Evolutionary conservation across 371 early-diverging fungal species (phyloP), one percentile per base, ranked within the genome.

Genomic region (Mucor irregularis): DNA sequence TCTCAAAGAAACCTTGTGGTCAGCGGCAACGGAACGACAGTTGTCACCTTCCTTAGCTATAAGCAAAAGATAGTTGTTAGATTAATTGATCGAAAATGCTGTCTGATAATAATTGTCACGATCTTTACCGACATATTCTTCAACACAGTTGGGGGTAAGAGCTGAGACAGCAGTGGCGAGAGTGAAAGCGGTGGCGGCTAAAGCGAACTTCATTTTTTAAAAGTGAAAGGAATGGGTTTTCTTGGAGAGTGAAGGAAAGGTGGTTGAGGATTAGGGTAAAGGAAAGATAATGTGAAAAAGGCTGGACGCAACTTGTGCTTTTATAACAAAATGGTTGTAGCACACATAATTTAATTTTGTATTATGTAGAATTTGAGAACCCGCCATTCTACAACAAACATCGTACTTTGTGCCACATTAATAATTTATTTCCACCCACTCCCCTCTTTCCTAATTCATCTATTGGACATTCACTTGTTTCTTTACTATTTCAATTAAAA

Each of bases 161-260:
- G 69, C 64, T 14, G 61, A 60, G 13, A 45, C 64, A 49, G 45
- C 31, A 13, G 61, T 21, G 22, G 47, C 55, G 13, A 68, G 25
- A 29, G 64, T 64, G 37, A 68, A 16, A 33, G 58, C 58, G 22
- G 59, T 35, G 35, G 64, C 51, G 34, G 54, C 57, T 19, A 68
- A 17, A 37, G 64, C 49, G 42, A 68, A 68, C 37, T 68, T 68
- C 69, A 68, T 68, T 56, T 44, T 57, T 14, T 33, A 28, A 11
- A 44, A 61, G 57, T 57, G 64, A 60, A 50, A 42, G 64, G 69
- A 61, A 64, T 52, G 64, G 64, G 67, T 14, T 42, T 14, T 33
- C 25, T 60, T 34, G 19, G 5, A 29, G 42, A 42, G 19, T 29
- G 44, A 35, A 53, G 40, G 28, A 31, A 53, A 48, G 24, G 42